Base-by-base conservation (phyloP, 208 protist species). In the Tritrichomonas musculus region DNA sequence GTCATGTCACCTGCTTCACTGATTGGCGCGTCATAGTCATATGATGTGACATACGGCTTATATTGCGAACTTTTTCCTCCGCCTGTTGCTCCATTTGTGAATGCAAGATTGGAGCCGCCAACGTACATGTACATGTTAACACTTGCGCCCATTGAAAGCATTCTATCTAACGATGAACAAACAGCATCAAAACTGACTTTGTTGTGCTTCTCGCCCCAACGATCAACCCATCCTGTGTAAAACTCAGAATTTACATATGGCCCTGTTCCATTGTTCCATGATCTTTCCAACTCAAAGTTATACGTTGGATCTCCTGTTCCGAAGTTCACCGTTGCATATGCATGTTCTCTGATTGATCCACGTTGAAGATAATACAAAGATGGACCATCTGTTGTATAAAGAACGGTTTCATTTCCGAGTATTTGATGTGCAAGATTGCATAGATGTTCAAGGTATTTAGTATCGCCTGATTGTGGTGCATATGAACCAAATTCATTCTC, bases 401-500 rank as follows among this genome's bases (percentile, higher is more conserved):
- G 50, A 27, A 92, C 20, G 25, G 53, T 53, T 25, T 92, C 64
- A 73, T 73, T 39, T 30, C 95, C 95, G 53, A 84, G 17, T 22
- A 22, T 22, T 53, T 84, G 5, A 22, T 84, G 11, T 22, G 73
- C 73, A 84, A 53, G 5, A 53, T 47, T 8, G 96, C 92, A 93
- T 96, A 96, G 44, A 4, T 0, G 27, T 39, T 30, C 39, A 96
- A 94, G 0, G 13, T 36, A 36, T n/a, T 36, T 33, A 92, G 93
- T 13, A 94, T 95, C 53, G 17, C 53, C 5, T 60, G 53, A 5
- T 22, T 60, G 53, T n/a, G n/a, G n/a, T n/a, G n/a, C n/a, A 65
- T 94, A 96, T 33, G 22, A 82, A 53, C 95, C 95, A 69, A 93
- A 96, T 93, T 96, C 95, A 50, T 96, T 96, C 17, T 92, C 88